Percentiles rank a stretch among this genome's conserved stretches.
Evolutionary conservation across 345 rosid genomes (phyloP).

Genomic region (Capsella bursapastoris): DNA sequence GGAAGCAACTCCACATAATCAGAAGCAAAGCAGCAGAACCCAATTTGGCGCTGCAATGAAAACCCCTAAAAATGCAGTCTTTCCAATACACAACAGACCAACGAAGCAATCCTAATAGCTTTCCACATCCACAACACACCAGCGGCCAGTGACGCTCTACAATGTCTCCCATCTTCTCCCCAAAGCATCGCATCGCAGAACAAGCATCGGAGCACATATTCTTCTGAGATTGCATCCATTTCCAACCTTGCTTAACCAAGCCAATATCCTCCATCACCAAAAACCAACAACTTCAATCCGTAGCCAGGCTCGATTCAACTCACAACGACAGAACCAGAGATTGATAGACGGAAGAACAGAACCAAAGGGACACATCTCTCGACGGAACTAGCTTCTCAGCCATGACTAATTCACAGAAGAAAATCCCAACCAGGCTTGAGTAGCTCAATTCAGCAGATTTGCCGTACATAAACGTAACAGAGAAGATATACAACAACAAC

Average conservation of each 20-base stretch:
- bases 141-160: slow-evolving; percentile 91
- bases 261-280: slow-evolving; percentile 83
- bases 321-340: slow-evolving; percentile 30
- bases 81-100: slow-evolving; percentile 72
- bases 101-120: slow-evolving; percentile 49
- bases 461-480: slow-evolving; percentile 22
- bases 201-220: slow-evolving; percentile 51
- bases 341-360: slow-evolving; percentile 14
- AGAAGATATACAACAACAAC: slow-evolving; percentile 29
- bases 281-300: slow-evolving; percentile 23
- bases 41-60: slow-evolving; percentile 61
- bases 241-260: slow-evolving; percentile 82
- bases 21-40: slow-evolving; percentile 88
- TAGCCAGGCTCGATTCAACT: slow-evolving; percentile 12
- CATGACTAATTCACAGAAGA: neutral
- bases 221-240: slow-evolving; percentile 86
- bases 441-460: slow-evolving; percentile 31
- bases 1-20: slow-evolving; percentile 98
- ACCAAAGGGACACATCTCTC: slow-evolving; percentile 25
- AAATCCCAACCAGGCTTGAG: slow-evolving; percentile 4
- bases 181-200: slow-evolving; percentile 48
- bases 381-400: slow-evolving; percentile 28
- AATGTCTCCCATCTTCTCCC: slow-evolving; percentile 60
- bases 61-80: slow-evolving; percentile 71
- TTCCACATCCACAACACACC: slow-evolving; percentile 69